A percentile compares a stretch with the other conserved stretches of the same genome.
Conservation (phyloP, 441 rosid genomes). For the Aquilaria agallochum region DNA sequence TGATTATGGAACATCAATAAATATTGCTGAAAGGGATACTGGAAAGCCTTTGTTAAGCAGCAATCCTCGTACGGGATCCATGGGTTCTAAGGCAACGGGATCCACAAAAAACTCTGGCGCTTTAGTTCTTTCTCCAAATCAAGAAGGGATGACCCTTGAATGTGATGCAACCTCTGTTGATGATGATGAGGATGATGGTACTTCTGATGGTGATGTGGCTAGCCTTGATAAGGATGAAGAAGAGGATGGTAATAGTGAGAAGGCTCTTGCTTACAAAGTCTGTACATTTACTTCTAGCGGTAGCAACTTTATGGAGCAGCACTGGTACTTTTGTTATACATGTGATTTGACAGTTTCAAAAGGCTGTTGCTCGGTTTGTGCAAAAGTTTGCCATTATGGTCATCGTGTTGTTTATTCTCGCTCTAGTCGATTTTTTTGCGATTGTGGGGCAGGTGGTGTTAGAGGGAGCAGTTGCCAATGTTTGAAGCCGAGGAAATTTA, state of each 20-base stretch:
- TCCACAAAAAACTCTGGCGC: slow-evolving; percentile 76
- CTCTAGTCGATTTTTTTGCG: slow-evolving; percentile 97
- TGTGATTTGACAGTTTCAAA: slow-evolving; percentile 98
- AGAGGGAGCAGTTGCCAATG: slow-evolving; percentile 99
- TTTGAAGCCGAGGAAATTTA: slow-evolving; percentile 95
- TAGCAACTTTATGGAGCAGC: slow-evolving; percentile 99
- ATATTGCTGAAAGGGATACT: slow-evolving; percentile 39
- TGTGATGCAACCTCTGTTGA: slow-evolving; percentile 98
- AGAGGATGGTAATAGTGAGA: slow-evolving; percentile 92
- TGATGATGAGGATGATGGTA: slow-evolving; percentile 99
- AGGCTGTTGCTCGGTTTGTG: slow-evolving; percentile 99
- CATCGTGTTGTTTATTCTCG: slow-evolving; percentile 99
- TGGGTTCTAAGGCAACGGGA: slow-evolving; percentile 63
- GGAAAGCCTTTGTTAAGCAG: slow-evolving; percentile 53
- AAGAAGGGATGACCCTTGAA: slow-evolving; percentile 81
- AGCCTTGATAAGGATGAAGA: slow-evolving; percentile 99
- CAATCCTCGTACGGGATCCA: slow-evolving; percentile 42
- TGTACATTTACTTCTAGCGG: slow-evolving; percentile 99
- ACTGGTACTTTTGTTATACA: slow-evolving; percentile 99
- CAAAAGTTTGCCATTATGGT: slow-evolving; percentile 99
- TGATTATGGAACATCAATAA: slow-evolving; percentile 60
- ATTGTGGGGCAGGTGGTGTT: slow-evolving; percentile 99
- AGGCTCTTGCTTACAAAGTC: slow-evolving; percentile 92
- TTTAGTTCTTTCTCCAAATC: slow-evolving; percentile 67
- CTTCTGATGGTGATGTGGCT: slow-evolving; percentile 99